Percentiles rank a stretch among this genome's conserved stretches.
Conservation (phyloP, 331 rosid genomes). For the Stylosanthes scabra region DNA sequence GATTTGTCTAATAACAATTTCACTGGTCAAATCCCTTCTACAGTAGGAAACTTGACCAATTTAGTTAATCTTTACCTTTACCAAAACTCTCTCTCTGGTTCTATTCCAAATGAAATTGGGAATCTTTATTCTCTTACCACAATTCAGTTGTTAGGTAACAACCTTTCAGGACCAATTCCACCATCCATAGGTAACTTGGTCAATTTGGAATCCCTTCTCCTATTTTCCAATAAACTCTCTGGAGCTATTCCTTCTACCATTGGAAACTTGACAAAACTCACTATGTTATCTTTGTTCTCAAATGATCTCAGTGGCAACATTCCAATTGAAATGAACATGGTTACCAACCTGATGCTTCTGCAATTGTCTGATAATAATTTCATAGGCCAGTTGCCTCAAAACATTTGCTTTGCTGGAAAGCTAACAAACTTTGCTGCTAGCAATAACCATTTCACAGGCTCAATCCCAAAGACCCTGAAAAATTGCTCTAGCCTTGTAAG, state of each 20-base stretch:
- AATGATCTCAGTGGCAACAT: conserved; percentile 25
- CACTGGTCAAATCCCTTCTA: neutral
- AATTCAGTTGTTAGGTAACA: neutral
- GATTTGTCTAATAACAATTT: neutral
- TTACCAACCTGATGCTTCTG: conserved; percentile 25
- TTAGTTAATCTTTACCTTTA: neutral
- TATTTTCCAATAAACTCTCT: neutral
- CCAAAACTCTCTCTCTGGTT: neutral
- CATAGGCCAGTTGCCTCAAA: conserved; percentile 40
- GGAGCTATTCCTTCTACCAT: neutral
- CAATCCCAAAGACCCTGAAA: conserved; percentile 47
- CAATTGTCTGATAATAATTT: conserved; percentile 37
- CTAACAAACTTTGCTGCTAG: conserved; percentile 18
- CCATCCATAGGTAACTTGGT: neutral
- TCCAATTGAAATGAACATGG: conserved; percentile 43
- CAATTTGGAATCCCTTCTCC: neutral
- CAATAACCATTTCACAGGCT: conserved; percentile 35
- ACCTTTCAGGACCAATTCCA: conserved; percentile 11
- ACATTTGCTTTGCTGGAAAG: conserved; percentile 36
- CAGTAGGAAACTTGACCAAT: conserved; percentile 21
- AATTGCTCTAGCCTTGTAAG: conserved; percentile 44
- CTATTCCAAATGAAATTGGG: conserved; percentile 9
- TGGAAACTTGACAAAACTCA: neutral
- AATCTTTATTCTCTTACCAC: neutral
- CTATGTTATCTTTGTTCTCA: neutral